Conservation (phyloP, 306 rosid genomes). For the Quercus dentata region DNA sequence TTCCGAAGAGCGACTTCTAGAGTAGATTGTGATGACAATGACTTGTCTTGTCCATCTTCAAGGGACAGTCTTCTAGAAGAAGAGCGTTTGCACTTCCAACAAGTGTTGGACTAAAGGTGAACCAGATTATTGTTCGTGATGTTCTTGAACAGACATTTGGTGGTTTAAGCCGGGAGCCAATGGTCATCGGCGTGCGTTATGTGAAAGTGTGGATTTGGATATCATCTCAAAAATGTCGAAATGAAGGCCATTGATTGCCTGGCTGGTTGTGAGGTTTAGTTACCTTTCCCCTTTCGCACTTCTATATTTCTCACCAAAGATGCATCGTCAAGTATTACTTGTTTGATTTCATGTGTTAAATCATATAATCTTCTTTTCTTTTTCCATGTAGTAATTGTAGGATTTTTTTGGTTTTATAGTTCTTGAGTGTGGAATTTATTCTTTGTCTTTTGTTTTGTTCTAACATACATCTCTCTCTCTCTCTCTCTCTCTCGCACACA, state of each 20-base stretch:
- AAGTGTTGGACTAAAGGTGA: constrained; percentile 70
- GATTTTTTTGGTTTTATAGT: too few species aligned
- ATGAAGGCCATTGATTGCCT: constrained; percentile 89
- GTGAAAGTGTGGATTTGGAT: constrained; percentile 47
- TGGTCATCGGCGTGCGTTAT: constrained; percentile 86
- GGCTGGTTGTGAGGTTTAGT: constrained; percentile 78
- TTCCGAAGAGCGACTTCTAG: constrained; percentile 49
- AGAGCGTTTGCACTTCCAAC: constrained; percentile 41
- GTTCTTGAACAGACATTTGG: constrained; percentile 57
- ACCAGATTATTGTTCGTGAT: constrained; percentile 67
- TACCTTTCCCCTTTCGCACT: constrained; percentile 5
- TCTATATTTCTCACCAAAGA: constrained; percentile 7
- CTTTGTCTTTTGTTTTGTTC: too few species aligned
- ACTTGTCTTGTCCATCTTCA: constrained; percentile 49
- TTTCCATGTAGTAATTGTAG: too few species aligned
- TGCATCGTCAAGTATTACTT: background rate
- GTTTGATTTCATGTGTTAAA: background rate
- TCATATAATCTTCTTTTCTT: too few species aligned
- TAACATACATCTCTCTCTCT: too few species aligned
- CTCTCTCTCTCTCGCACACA: too few species aligned
- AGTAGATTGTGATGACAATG: constrained; percentile 40
- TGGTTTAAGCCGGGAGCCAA: constrained; percentile 93
- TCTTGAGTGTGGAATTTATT: too few species aligned
- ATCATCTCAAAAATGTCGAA: constrained; percentile 52
- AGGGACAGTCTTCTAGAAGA: constrained; percentile 28